phyloP scores from a whole-genome alignment of 495 filamentous ascomycete genomes.

The Hypoxylon lenormandii region DNA sequence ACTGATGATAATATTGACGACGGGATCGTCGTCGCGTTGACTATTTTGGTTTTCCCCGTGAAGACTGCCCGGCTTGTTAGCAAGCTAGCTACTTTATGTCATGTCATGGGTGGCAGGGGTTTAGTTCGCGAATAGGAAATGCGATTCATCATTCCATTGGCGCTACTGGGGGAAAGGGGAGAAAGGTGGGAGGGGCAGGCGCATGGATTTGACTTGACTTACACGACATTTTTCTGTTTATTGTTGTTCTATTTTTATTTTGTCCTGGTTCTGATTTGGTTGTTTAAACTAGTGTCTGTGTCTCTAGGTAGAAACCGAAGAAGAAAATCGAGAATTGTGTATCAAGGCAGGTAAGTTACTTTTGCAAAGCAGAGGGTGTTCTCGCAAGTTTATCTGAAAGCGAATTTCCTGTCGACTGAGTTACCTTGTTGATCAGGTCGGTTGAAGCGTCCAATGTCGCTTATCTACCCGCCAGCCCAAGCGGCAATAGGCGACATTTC shows the following conservation, averaged over 20 bases:
- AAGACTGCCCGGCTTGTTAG: conserved; percentile 49
- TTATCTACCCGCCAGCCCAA: conserved; percentile 1
- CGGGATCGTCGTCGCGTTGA: conserved; percentile 71
- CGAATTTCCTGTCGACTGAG: background rate
- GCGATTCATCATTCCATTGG: background rate
- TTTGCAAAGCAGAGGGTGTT: background rate
- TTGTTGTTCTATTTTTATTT: background rate
- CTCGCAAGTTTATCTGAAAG: background rate
- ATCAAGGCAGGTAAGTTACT: background rate
- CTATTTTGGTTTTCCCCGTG: conserved; percentile 58
- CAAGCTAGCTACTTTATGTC: background rate
- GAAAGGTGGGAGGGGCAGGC: background rate
- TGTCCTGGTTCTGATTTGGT: background rate
- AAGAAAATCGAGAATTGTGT: background rate
- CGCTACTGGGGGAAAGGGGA: conserved; percentile 13
- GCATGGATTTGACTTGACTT: conserved; percentile 23
- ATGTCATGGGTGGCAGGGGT: background rate
- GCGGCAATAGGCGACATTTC: background rate
- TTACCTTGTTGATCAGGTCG: background rate
- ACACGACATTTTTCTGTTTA: conserved; percentile 35
- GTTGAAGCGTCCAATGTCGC: background rate
- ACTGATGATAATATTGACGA: conserved; percentile 2
- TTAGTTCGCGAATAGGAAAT: background rate
- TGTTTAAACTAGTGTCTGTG: conserved; percentile 15
- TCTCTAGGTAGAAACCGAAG: background rate